Evolutionary conservation across 441 rosid species (phyloP).

Genomic region (Adansonia rubrostipa): DNA sequence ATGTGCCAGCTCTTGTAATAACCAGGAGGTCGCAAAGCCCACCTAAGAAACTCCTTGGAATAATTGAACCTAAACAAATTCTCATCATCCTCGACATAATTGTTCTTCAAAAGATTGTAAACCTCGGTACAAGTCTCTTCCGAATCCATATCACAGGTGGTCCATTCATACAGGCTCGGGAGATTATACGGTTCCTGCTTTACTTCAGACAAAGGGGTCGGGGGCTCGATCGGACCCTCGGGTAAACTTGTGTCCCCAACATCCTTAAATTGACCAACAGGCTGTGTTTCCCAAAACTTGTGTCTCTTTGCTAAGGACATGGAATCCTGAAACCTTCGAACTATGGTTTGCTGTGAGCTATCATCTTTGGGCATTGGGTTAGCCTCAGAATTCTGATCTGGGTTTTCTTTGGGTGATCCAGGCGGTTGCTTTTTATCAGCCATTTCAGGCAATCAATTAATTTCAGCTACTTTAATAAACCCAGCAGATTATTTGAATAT

Average conservation of each 20-base stretch:
- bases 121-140: slow-evolving; percentile 70
- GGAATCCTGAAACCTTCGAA: slow-evolving; percentile 66
- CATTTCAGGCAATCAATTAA: slow-evolving; percentile 44
- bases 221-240: slow-evolving; percentile 67
- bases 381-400: slow-evolving; percentile 49
- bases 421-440: slow-evolving; percentile 57
- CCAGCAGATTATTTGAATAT: slow-evolving; percentile 3
- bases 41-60: slow-evolving; percentile 88
- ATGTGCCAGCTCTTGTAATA: slow-evolving; percentile 85
- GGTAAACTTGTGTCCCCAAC: slow-evolving; percentile 57
- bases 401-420: slow-evolving; percentile 56
- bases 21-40: slow-evolving; percentile 95
- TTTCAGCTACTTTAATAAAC: background rate
- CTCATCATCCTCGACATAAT: slow-evolving; percentile 82
- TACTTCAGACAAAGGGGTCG: slow-evolving; percentile 67
- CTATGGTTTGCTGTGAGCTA: slow-evolving; percentile 59
- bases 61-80: slow-evolving; percentile 94
- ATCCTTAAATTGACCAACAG: slow-evolving; percentile 85
- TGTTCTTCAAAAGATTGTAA: slow-evolving; percentile 58
- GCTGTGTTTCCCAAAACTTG: slow-evolving; percentile 94
- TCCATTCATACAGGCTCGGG: slow-evolving; percentile 77
- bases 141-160: slow-evolving; percentile 74
- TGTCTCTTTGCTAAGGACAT: slow-evolving; percentile 57
- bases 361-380: slow-evolving; percentile 45
- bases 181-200: slow-evolving; percentile 93